These are phyloP conservation scores for Neospermospora avenae DNA, from an alignment of 2,329 filamentous ascomycete genomes.

Conservation along the genomic window DNA sequence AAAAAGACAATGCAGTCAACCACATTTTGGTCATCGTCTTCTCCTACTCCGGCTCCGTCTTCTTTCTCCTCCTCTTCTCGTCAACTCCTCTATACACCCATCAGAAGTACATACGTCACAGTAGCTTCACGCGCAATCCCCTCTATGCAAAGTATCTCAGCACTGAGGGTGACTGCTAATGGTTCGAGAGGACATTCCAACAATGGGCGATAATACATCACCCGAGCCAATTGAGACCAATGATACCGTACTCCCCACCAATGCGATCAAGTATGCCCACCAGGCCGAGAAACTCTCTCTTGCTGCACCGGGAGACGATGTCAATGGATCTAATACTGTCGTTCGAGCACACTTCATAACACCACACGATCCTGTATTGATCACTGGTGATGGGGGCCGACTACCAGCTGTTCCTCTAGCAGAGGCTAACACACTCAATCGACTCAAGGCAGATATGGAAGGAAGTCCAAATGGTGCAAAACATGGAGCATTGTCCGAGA, in stretches of 20 bases:
- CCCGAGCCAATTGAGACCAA: not conserved
- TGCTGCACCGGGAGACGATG: constrained; percentile 30
- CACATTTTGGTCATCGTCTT: not conserved
- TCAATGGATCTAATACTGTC: constrained; percentile 42
- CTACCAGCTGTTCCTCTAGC: constrained; percentile 66
- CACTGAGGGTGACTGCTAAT: constrained; percentile 6
- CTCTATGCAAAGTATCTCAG: too few species aligned
- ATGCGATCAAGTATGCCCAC: constrained; percentile 54
- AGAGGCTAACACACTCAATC: constrained; percentile 69
- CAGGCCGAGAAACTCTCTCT: constrained; percentile 59
- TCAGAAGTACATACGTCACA: not conserved
- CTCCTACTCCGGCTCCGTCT: not conserved
- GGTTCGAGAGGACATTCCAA: constrained; percentile 11
- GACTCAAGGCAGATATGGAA: constrained; percentile 50
- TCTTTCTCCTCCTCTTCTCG: not conserved
- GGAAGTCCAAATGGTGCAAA: constrained; percentile 24
- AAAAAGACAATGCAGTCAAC: not conserved
- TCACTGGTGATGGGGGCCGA: constrained; percentile 63
- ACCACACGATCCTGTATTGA: constrained; percentile 67
- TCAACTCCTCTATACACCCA: not conserved
- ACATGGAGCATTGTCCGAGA: constrained; percentile 37
- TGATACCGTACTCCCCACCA: constrained; percentile 9
- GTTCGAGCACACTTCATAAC: constrained; percentile 64
- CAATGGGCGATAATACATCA: constrained; percentile 5
- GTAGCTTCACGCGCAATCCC: not conserved